Evolutionary conservation across 208 protist genomes (phyloP).

Genomic region (Leishmania arabica): DNA sequence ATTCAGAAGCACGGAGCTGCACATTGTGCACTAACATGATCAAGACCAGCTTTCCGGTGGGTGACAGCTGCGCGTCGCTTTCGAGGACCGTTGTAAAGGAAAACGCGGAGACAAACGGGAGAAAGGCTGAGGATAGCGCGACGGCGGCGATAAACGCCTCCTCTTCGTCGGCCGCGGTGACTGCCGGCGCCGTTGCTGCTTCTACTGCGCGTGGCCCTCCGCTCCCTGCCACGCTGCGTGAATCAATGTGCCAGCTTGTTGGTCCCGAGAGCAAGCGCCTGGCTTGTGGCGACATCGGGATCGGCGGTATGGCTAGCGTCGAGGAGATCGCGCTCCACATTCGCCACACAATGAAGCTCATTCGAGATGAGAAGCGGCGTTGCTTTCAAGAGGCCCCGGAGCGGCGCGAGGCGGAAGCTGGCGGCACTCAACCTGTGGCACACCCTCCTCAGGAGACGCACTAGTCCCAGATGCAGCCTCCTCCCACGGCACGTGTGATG

Average conservation of each 20-base stretch:
- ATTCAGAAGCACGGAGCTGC: not conserved
- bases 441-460: not conserved
- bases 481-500: not conserved
- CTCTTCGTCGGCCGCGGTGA: not conserved
- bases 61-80: not conserved
- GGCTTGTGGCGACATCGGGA: slow-evolving; percentile 95
- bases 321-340: slow-evolving; percentile 77
- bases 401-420: not conserved
- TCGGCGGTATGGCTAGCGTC: slow-evolving; percentile 92
- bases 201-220: not conserved
- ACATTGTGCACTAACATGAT: not conserved
- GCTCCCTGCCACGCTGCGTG: slow-evolving; percentile 42
- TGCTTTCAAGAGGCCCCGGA: slow-evolving; percentile 12
- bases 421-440: not conserved
- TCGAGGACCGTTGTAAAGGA: not conserved
- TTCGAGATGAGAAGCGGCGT: slow-evolving; percentile 47
- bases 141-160: not conserved
- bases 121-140: not conserved
- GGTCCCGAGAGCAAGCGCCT: slow-evolving; percentile 91
- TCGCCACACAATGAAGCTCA: slow-evolving; percentile 61
- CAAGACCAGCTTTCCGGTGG: not conserved
- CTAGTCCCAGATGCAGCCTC: not conserved
- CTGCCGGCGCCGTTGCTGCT: not conserved
- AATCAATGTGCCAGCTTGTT: slow-evolving; percentile 85
- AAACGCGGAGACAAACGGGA: not conserved